phyloP scores from a whole-genome alignment of 495 filamentous ascomycete species.

The Rusavskia elegans region DNA sequence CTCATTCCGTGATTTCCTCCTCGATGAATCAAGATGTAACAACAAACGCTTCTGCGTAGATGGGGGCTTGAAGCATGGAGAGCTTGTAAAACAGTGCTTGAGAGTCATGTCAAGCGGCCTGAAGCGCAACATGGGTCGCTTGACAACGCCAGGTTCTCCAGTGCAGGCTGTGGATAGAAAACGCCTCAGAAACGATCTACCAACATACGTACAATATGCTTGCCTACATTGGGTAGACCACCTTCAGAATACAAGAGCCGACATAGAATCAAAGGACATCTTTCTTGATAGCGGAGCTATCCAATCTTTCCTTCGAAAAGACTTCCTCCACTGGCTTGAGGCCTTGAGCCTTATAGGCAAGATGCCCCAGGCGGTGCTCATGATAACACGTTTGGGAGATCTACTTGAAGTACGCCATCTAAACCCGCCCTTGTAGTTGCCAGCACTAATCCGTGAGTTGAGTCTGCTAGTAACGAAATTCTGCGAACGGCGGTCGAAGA shows the following conservation, averaged over 20 bases:
- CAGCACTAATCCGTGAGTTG: neutral
- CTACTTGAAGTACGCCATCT: neutral
- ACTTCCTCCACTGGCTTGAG: conserved; percentile 22
- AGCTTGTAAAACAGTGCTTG: neutral
- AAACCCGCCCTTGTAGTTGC: neutral
- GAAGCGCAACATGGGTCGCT: conserved; percentile 12
- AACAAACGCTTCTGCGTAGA: conserved; percentile 13
- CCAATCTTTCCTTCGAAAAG: conserved; percentile 14
- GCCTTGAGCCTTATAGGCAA: conserved; percentile 15
- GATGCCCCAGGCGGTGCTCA: neutral
- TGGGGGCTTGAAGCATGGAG: conserved; percentile 3
- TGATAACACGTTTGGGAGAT: conserved; percentile 4
- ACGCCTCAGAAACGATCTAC: conserved; percentile 5
- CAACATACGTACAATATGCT: conserved; percentile 14
- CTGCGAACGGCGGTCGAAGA: neutral
- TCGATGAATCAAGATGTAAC: neutral
- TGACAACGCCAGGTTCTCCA: neutral
- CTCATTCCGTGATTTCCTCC: conserved; percentile 6
- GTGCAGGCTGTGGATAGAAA: neutral
- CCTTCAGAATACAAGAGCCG: conserved; percentile 10
- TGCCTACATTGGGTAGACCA: conserved; percentile 28
- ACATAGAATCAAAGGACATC: neutral
- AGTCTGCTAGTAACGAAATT: too few relatives aligned
- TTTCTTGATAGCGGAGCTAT: neutral
- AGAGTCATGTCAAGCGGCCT: neutral